Conservation (phyloP, 1,139 yeast species). For the Pichia sp. region DNA sequence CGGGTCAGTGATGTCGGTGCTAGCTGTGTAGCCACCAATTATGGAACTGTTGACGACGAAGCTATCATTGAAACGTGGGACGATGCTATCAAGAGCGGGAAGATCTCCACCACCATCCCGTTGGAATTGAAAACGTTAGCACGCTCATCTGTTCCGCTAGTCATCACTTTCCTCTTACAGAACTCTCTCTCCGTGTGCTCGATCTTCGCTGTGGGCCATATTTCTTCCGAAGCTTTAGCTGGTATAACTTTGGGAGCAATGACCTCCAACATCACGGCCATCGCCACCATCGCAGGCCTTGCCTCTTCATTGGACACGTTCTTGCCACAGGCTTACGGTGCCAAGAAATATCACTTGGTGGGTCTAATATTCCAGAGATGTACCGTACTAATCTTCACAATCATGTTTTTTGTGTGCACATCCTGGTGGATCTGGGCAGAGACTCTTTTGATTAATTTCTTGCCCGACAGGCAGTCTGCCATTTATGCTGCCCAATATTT, state of each 20-base stretch:
- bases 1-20: background rate
- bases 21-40: background rate
- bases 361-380: constrained; percentile 55
- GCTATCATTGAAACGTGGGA: constrained; percentile 33
- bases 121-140: constrained; percentile 42
- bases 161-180: constrained; percentile 51
- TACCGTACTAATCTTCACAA: constrained; percentile 44
- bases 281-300: constrained; percentile 55
- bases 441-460: constrained; percentile 22
- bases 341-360: constrained; percentile 48
- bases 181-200: constrained; percentile 56
- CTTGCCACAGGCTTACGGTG: constrained; percentile 61
- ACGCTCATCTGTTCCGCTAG: constrained; percentile 48
- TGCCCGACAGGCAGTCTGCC: constrained; percentile 45
- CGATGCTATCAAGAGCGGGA: constrained; percentile 33
- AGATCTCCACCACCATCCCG: constrained; percentile 27
- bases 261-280: constrained; percentile 59
- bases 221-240: constrained; percentile 56
- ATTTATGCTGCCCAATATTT: constrained; percentile 49
- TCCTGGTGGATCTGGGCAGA: constrained; percentile 48
- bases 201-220: constrained; percentile 55
- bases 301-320: constrained; percentile 57
- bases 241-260: constrained; percentile 62
- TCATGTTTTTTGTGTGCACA: constrained; percentile 48
- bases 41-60: constrained; percentile 19